Evolutionary conservation across 306 rosid species (phyloP).

Genomic region (Cicer yamashitae): DNA sequence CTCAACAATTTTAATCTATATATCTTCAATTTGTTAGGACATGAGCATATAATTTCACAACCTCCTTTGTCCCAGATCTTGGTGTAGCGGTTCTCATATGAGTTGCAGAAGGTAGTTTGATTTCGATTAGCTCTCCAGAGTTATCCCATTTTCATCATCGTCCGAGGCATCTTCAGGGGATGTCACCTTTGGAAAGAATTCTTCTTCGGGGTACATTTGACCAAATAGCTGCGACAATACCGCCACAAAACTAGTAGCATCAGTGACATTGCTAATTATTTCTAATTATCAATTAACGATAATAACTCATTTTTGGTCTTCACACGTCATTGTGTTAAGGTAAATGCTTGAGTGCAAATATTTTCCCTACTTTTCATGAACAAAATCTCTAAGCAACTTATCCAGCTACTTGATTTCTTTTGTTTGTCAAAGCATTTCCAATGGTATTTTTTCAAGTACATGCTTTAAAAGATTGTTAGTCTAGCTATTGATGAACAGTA

Average conservation of each 20-base stretch:
- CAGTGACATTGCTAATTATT: constrained; percentile 3
- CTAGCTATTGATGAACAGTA: constrained; percentile 11
- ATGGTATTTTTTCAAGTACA: not conserved
- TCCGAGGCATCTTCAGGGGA: constrained; percentile 50
- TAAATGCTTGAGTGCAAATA: constrained; percentile 16
- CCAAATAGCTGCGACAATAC: constrained; percentile 52
- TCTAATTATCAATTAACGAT: not conserved
- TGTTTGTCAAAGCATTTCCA: not conserved
- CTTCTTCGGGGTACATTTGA: constrained; percentile 57
- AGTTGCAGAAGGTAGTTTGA: constrained; percentile 29
- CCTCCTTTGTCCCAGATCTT: constrained; percentile 32
- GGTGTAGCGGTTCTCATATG: constrained; percentile 6
- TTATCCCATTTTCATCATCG: constrained; percentile 50
- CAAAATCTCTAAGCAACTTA: constrained; percentile 17
- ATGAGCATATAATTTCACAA: constrained; percentile 16
- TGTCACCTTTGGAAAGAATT: constrained; percentile 53
- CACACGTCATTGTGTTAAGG: not conserved
- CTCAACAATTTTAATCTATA: constrained; percentile 14
- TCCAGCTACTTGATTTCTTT: constrained; percentile 4
- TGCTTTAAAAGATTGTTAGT: not conserved
- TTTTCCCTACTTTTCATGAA: constrained; percentile 15
- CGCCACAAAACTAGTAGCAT: constrained; percentile 42
- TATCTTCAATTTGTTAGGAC: constrained; percentile 23
- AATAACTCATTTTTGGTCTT: not conserved
- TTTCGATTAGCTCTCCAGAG: constrained; percentile 46